Conservation (phyloP, 805 yeast genomes). For the Saccharomycopsis javanensis region DNA sequence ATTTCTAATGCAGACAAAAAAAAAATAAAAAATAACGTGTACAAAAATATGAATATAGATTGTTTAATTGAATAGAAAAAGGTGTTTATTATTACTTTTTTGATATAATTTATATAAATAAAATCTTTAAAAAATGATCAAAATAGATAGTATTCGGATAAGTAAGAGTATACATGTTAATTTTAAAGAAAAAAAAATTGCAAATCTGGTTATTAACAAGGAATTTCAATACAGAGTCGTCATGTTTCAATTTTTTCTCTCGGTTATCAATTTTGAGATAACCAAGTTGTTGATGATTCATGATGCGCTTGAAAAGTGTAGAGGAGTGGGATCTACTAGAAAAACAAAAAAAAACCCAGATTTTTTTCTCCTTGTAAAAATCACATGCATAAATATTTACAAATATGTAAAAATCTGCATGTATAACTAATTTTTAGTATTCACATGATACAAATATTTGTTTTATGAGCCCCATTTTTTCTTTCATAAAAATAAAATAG, state of each 20-base stretch:
- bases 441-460: no score
- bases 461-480: no score
- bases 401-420: neutral
- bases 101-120: no score
- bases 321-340: no score
- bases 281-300: neutral
- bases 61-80: neutral
- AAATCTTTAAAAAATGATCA: no score
- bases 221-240: neutral
- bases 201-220: neutral
- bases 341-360: no score
- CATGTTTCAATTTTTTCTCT: neutral
- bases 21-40: neutral
- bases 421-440: no score
- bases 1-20: neutral
- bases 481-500: no score
- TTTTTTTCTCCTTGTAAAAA: neutral
- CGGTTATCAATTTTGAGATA: neutral
- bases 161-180: no score
- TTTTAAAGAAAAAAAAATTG: neutral
- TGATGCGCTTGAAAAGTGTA: no score
- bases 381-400: neutral
- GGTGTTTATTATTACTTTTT: no score
- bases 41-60: neutral
- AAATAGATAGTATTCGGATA: no score